Evolutionary conservation across 805 yeast species (phyloP), one percentile per base, ranked within the genome.

Genomic region (Candida maris): DNA sequence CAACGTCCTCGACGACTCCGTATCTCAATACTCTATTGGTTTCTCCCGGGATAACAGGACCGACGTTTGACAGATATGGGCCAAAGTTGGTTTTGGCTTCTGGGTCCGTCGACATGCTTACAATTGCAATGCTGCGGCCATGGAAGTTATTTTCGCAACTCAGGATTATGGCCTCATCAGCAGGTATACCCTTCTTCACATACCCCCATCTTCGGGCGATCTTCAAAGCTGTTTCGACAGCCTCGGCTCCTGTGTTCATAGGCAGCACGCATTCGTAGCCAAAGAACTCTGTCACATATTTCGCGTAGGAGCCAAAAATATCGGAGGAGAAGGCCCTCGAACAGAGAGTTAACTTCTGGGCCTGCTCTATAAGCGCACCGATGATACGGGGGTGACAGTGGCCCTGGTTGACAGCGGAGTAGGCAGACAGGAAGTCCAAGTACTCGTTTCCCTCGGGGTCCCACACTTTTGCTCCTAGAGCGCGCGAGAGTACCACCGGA

Each of bases 201-300:
- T 89, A 91, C 38, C 97, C 97, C 97, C 97, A 91, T 70, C 91
- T 81, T 75, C 97, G 81, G 34, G 97, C 97, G 42, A 91, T 70
- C 64, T 91, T 91, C 59, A 91, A 70, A 19, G 85, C 96, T 27
- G 96, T 86, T 68, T 91, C 97, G 27, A 91, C 97, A 7, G 97
- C 97, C 68, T 91, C 97, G 26, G 97, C 97, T 59, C 97, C 97
- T 10, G 97, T 91, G 70, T 91, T 91, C 97, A 89, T 91, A 48
- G 97, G 97, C 59, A 91, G 70, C 8, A 91, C 91, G 83, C 79
- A 81, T 55, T 91, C 97, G 65, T 86, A 91, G 57, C 80, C 75
- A 68, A 91, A 91, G 59, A 68, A 89, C 59, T 88, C 93, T 36
- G 96, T 87, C 42, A 87, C 71, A 56, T 75, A 91, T 61, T 88